Conservation (phyloP, 192 early-diverging fungal genomes). For the Backusella sp. region DNA sequence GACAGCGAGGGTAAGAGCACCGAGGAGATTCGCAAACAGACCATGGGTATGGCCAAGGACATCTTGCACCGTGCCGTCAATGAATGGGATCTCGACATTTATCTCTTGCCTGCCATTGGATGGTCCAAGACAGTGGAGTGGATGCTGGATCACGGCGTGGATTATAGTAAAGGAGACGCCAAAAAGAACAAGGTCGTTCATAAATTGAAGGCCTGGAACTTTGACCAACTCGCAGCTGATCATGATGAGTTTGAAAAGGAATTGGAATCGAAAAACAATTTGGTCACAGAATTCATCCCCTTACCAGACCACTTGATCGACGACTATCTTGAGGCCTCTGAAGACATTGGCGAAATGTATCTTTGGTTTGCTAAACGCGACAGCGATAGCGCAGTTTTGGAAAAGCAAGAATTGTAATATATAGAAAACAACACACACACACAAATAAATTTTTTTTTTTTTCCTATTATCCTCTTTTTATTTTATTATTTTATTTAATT, state of each 20-base stretch:
- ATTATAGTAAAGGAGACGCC: not conserved
- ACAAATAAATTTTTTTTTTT: not conserved
- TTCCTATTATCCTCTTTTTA: not conserved
- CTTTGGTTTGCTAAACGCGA: slow-evolving; percentile 35
- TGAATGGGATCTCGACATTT: slow-evolving; percentile 33
- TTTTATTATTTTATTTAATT: not conserved
- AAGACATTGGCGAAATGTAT: slow-evolving; percentile 36
- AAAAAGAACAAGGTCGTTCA: slow-evolving; percentile 16
- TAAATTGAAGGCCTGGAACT: slow-evolving; percentile 29
- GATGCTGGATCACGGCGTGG: slow-evolving; percentile 14
- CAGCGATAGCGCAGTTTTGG: not conserved
- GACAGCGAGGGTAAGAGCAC: not conserved
- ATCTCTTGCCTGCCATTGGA: slow-evolving; percentile 30
- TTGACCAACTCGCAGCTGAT: slow-evolving; percentile 28
- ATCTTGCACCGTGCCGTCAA: slow-evolving; percentile 13
- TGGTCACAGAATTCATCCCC: slow-evolving; percentile 29
- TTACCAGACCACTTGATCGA: slow-evolving; percentile 27
- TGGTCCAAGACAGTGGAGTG: slow-evolving; percentile 26
- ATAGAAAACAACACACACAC: not conserved
- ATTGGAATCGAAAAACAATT: slow-evolving; percentile 20
- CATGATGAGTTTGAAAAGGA: slow-evolving; percentile 36
- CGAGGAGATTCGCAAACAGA: slow-evolving; percentile 11
- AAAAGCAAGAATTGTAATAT: slow-evolving; percentile 1
- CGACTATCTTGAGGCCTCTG: slow-evolving; percentile 18
- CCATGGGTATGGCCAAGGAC: slow-evolving; percentile 21